Conservation (phyloP, 176 grass and related monocot genomes). For the Raddia distichophylla region DNA sequence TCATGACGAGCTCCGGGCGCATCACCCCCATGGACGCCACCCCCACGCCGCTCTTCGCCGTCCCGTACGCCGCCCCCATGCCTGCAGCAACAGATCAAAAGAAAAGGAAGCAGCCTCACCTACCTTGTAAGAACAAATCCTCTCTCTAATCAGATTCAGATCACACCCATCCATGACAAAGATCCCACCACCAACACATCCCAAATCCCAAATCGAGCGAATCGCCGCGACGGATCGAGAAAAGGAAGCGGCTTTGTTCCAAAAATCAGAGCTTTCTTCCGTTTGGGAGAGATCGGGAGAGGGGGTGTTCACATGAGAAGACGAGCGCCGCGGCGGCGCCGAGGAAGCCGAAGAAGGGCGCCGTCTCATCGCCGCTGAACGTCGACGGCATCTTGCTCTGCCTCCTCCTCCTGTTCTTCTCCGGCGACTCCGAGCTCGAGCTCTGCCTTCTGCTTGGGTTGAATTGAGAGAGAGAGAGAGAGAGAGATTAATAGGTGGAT, state of each 20-base stretch:
- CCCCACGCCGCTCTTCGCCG: constrained; percentile 97
- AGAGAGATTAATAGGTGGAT: neutral
- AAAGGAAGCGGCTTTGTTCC: too few relatives aligned
- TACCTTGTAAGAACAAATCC: neutral
- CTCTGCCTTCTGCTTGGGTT: neutral
- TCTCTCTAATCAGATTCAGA: neutral
- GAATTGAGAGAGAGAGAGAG: neutral
- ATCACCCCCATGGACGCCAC: constrained; percentile 99
- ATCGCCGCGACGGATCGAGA: too few relatives aligned
- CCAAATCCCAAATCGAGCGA: too few relatives aligned
- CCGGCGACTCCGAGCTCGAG: neutral
- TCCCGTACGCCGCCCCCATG: constrained; percentile 97
- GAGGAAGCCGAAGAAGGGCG: constrained; percentile 99
- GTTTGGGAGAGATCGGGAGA: too few relatives aligned
- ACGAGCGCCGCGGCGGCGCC: constrained; percentile 91
- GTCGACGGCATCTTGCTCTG: constrained; percentile 56
- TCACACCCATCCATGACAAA: neutral
- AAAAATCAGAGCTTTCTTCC: neutral
- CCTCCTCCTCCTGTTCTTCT: neutral
- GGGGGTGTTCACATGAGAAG: constrained; percentile 69
- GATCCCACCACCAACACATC: too few relatives aligned
- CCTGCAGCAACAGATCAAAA: constrained; percentile 43
- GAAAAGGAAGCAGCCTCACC: neutral
- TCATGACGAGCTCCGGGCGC: constrained; percentile 99
- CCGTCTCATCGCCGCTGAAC: constrained; percentile 98